A percentile compares a stretch with the other conserved stretches of the same genome.
Evolutionary conservation across 495 filamentous ascomycete genomes (phyloP).

Genomic region (Tuber microsphaerosporum): DNA sequence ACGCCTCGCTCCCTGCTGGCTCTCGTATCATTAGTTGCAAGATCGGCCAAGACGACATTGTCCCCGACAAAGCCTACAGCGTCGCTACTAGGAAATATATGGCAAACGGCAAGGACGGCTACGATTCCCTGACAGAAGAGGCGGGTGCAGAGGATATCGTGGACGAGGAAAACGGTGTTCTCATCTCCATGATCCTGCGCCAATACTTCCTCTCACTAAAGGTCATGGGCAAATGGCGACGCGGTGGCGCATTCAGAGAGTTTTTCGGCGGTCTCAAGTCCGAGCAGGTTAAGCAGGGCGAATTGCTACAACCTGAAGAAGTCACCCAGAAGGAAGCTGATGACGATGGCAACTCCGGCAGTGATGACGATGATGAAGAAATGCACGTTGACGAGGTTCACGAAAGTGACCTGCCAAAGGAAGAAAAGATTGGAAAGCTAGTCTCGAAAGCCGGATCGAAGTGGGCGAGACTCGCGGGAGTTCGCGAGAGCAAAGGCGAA

Average conservation of each 20-base stretch:
- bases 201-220: slow-evolving; percentile 85
- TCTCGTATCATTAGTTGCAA: slow-evolving; percentile 57
- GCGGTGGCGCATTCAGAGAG: slow-evolving; percentile 49
- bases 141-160: slow-evolving; percentile 75
- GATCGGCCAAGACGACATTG: slow-evolving; percentile 54
- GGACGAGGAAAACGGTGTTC: slow-evolving; percentile 73
- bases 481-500: slow-evolving; percentile 49
- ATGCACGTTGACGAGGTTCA: slow-evolving; percentile 38
- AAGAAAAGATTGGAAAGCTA: slow-evolving; percentile 45
- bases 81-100: slow-evolving; percentile 63
- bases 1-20: slow-evolving; percentile 53
- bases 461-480: slow-evolving; percentile 65
- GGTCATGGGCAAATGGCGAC: slow-evolving; percentile 66
- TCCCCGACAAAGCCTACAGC: slow-evolving; percentile 55
- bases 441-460: slow-evolving; percentile 58
- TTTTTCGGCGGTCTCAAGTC: slow-evolving; percentile 20
- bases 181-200: slow-evolving; percentile 74
- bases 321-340: slow-evolving; percentile 40
- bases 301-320: slow-evolving; percentile 52
- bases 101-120: slow-evolving; percentile 81
- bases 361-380: slow-evolving; percentile 43
- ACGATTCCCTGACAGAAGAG: slow-evolving; percentile 61
- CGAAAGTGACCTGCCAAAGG: slow-evolving; percentile 38
- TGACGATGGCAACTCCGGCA: slow-evolving; percentile 45
- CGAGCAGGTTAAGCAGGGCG: slow-evolving; percentile 55